Percentiles rank a stretch among this genome's conserved stretches.
These are phyloP conservation scores for Pilaira anomala DNA, from an alignment of 192 early-diverging fungal genomes.

Conservation along the genomic window DNA sequence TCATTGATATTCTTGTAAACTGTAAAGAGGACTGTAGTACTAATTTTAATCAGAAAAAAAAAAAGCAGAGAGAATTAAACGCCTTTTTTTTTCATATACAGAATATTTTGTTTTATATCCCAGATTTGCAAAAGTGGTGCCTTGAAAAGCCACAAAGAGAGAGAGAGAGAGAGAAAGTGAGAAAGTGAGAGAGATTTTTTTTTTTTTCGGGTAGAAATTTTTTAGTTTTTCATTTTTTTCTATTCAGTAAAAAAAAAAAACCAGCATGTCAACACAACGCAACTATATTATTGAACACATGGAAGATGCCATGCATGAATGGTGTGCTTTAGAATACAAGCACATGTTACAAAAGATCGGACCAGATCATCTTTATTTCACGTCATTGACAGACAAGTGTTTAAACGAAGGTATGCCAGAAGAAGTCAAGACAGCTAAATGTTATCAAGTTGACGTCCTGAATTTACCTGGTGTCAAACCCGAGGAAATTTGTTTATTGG, in stretches of 20 bases:
- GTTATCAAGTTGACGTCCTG: slow-evolving; percentile 48
- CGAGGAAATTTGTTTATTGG: slow-evolving; percentile 64
- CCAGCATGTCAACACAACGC: slow-evolving; percentile 8
- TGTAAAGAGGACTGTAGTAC: too few relatives aligned
- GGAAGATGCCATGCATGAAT: slow-evolving; percentile 69
- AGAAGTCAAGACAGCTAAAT: slow-evolving; percentile 44
- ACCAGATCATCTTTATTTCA: slow-evolving; percentile 59
- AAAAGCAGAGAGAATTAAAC: too few relatives aligned
- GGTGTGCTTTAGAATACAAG: slow-evolving; percentile 72
- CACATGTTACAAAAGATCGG: slow-evolving; percentile 67
- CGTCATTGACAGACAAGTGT: slow-evolving; percentile 51
- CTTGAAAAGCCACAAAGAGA: too few relatives aligned
- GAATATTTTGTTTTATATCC: too few relatives aligned
- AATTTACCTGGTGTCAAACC: slow-evolving; percentile 46
- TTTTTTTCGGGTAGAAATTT: neutral
- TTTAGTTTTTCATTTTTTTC: neutral
- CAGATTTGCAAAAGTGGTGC: too few relatives aligned
- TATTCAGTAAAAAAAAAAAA: neutral
- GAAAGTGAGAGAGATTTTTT: neutral
- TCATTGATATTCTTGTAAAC: too few relatives aligned
- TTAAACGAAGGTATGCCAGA: slow-evolving; percentile 39
- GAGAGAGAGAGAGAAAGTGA: too few relatives aligned
- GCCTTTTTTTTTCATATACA: too few relatives aligned
- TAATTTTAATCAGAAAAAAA: too few relatives aligned
- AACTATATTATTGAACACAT: slow-evolving; percentile 75